Conservation (phyloP, 169 alveolate genomes). For the Eimeria praecox region DNA sequence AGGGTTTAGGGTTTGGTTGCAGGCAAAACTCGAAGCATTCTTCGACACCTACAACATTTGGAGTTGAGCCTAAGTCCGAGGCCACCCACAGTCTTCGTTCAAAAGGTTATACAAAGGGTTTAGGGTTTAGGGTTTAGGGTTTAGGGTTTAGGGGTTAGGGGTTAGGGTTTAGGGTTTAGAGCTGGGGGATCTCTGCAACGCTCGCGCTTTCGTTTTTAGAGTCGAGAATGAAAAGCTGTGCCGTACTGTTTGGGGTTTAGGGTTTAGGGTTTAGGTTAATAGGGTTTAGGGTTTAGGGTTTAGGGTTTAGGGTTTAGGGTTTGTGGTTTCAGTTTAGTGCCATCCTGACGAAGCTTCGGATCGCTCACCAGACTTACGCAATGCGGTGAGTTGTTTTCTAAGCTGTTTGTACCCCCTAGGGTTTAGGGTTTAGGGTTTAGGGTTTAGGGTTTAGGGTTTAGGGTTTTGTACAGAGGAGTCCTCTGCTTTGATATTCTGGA, state of each 20-base stretch:
- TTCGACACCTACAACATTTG: constrained; percentile 59
- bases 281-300: constrained; percentile 48
- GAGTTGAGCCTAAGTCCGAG: constrained; percentile 46
- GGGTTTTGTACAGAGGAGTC: constrained; percentile 44
- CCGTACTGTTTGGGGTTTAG: neutral
- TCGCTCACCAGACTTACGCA: constrained; percentile 75
- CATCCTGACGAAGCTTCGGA: constrained; percentile 68
- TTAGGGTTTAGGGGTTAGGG: neutral
- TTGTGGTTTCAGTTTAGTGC: constrained; percentile 79
- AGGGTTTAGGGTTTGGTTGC: neutral
- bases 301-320: constrained; percentile 35
- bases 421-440: constrained; percentile 18
- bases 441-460: constrained; percentile 51
- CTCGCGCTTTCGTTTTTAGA: no score
- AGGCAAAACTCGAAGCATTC: constrained; percentile 1
- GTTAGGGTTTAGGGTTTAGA: neutral
- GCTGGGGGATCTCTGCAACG: neutral
- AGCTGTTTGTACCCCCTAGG: neutral
- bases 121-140: neutral
- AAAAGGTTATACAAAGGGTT: neutral
- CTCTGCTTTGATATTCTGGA: constrained; percentile 77
- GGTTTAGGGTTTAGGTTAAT: neutral
- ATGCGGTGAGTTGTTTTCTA: constrained; percentile 45
- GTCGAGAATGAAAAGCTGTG: no score
- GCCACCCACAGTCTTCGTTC: constrained; percentile 58